Conservation (phyloP, 1,284 basidiomycete species). For the Puccinia coronata region DNA sequence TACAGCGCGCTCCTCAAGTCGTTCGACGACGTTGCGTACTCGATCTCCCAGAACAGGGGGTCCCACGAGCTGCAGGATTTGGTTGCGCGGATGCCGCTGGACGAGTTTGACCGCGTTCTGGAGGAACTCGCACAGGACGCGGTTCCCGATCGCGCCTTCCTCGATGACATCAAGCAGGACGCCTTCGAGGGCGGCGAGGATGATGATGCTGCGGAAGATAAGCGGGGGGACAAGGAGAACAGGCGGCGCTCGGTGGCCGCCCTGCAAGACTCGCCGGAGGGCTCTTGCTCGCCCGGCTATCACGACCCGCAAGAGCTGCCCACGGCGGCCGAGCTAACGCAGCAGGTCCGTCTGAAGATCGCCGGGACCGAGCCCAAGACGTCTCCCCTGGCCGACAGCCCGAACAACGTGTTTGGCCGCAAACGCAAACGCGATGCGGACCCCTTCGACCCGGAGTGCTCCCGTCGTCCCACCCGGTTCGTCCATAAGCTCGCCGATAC, state of each 20-base stretch:
- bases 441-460: background rate
- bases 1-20: slow-evolving; percentile 7
- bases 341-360: slow-evolving; percentile 23
- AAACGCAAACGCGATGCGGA: slow-evolving; percentile 21
- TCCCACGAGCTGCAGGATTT: background rate
- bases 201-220: background rate
- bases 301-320: background rate
- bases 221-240: background rate
- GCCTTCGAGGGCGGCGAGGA: background rate
- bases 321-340: background rate
- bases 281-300: background rate
- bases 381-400: background rate
- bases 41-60: background rate
- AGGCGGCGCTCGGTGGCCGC: background rate
- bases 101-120: background rate
- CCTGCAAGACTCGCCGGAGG: background rate
- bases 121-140: background rate
- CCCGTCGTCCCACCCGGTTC: slow-evolving; percentile 3
- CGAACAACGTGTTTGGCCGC: slow-evolving; percentile 25
- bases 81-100: background rate
- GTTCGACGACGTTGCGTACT: slow-evolving; percentile 19
- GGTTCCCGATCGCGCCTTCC: slow-evolving; percentile 11
- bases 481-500: slow-evolving; percentile 38
- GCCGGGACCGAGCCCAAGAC: background rate
- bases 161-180: background rate